A percentile compares a stretch with the other conserved stretches of the same genome.
Evolutionary conservation across 257 asterid genomes (phyloP).

Genomic region (Buddleja alternifolia): DNA sequence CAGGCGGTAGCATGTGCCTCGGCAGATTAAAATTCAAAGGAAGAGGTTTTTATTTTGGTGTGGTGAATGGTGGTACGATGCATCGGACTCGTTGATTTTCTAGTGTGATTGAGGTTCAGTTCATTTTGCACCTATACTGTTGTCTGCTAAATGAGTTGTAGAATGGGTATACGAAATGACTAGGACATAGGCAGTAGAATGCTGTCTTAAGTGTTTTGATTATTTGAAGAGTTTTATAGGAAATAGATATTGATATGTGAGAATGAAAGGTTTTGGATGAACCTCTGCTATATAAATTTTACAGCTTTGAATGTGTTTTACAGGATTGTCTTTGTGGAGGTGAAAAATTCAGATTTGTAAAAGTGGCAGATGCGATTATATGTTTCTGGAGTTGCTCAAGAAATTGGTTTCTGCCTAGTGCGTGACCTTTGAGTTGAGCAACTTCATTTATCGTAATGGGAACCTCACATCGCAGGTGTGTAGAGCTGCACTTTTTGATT

Average conservation of each 20-base stretch:
- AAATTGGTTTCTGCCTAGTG: conserved; percentile 57
- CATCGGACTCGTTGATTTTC: conserved; percentile 6
- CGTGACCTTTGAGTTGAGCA: conserved; percentile 60
- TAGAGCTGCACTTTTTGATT: conserved; percentile 15
- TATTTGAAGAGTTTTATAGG: conserved; percentile 1
- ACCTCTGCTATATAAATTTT: conserved; percentile 3
- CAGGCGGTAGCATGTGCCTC: conserved; percentile 31
- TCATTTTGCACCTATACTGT: not conserved
- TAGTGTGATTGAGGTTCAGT: conserved; percentile 5
- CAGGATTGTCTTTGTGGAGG: conserved; percentile 47
- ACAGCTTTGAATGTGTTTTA: conserved; percentile 13
- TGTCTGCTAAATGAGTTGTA: conserved; percentile 3
- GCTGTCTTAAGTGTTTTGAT: conserved; percentile 4
- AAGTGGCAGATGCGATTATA: conserved; percentile 43
- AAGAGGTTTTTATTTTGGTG: not conserved
- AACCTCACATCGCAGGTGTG: conserved; percentile 79
- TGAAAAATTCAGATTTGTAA: conserved; percentile 28
- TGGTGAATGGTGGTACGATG: conserved; percentile 14
- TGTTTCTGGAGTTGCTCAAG: conserved; percentile 48
- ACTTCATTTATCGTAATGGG: conserved; percentile 67
- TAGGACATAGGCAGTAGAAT: conserved; percentile 10
- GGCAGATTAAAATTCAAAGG: conserved; percentile 30
- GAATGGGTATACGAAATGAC: not conserved
- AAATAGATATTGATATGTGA: conserved; percentile 1
- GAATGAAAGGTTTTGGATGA: conserved; percentile 15